Evolutionary conservation across 768 basidiomycete species (phyloP).

Genomic region (Polyporus arcularius): DNA sequence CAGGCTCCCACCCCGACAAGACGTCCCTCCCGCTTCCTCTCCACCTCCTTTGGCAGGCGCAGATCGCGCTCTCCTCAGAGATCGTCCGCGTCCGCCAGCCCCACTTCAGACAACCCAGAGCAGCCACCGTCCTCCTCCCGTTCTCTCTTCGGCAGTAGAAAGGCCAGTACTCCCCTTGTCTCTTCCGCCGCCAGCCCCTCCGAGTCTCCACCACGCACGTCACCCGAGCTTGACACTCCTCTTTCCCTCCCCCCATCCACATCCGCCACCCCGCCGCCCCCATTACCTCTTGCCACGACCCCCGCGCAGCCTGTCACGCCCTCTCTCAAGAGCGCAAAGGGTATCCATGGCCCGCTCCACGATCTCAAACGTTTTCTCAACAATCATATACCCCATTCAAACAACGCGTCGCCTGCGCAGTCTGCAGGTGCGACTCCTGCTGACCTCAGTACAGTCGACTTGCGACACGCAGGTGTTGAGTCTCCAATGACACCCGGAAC

Average conservation of each 20-base stretch:
- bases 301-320: background rate
- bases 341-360: constrained; percentile 74
- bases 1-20: constrained; percentile 26
- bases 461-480: constrained; percentile 29
- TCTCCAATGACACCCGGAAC: constrained; percentile 23
- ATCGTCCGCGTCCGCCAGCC: constrained; percentile 21
- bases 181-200: constrained; percentile 17
- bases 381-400: constrained; percentile 74
- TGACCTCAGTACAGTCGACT: constrained; percentile 34
- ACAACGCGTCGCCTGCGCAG: constrained; percentile 26
- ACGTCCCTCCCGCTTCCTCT: constrained; percentile 31
- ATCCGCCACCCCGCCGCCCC: constrained; percentile 9
- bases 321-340: constrained; percentile 29
- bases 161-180: constrained; percentile 19
- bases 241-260: constrained; percentile 1
- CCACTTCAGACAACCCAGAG: constrained; percentile 19
- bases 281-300: background rate
- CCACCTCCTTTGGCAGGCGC: constrained; percentile 26
- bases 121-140: constrained; percentile 25
- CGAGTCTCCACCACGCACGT: constrained; percentile 13
- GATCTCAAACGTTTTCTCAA: constrained; percentile 96
- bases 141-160: constrained; percentile 22
- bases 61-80: constrained; percentile 31
- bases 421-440: constrained; percentile 27
- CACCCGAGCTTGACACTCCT: constrained; percentile 15